These are phyloP conservation scores for Acacia pycnantha DNA, from an alignment of 331 rosid genomes.

Conservation along the genomic window DNA sequence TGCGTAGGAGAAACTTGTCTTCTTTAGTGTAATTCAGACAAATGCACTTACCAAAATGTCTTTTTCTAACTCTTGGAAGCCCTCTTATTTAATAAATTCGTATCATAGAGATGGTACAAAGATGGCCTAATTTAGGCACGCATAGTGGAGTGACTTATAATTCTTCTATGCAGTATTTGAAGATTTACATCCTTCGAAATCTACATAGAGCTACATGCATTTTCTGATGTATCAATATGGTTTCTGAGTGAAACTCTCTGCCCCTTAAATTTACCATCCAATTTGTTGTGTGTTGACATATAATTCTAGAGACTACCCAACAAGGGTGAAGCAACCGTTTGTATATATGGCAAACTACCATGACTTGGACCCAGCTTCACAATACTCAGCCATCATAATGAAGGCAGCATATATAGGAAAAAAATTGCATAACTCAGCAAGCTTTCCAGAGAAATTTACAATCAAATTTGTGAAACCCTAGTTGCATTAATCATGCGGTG, in stretches of 20 bases:
- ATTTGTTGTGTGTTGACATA: not conserved
- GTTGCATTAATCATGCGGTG: slow-evolving; percentile 18
- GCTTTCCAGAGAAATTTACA: slow-evolving; percentile 14
- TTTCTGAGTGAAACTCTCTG: not conserved
- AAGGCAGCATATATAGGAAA: not conserved
- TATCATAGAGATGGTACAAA: not conserved
- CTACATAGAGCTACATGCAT: too few species aligned
- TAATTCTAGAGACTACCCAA: not conserved
- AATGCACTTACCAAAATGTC: not conserved
- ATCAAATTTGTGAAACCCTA: slow-evolving; percentile 32
- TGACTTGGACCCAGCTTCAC: slow-evolving; percentile 27
- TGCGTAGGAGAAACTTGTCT: not conserved
- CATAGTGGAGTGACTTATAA: not conserved
- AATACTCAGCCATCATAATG: slow-evolving; percentile 8
- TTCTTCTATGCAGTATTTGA: too few species aligned
- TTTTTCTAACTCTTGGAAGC: not conserved
- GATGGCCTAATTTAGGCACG: not conserved
- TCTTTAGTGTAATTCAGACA: not conserved
- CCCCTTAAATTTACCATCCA: slow-evolving; percentile 29
- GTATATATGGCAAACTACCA: slow-evolving; percentile 6
- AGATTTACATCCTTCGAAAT: too few species aligned
- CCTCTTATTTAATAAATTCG: not conserved
- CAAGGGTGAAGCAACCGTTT: slow-evolving; percentile 15
- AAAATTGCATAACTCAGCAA: not conserved
- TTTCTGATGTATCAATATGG: too few species aligned